Percentiles rank a stretch among this genome's conserved stretches.
Evolutionary conservation across 208 protist genomes (phyloP).

Genomic region (Trypanosoma vivax): DNA sequence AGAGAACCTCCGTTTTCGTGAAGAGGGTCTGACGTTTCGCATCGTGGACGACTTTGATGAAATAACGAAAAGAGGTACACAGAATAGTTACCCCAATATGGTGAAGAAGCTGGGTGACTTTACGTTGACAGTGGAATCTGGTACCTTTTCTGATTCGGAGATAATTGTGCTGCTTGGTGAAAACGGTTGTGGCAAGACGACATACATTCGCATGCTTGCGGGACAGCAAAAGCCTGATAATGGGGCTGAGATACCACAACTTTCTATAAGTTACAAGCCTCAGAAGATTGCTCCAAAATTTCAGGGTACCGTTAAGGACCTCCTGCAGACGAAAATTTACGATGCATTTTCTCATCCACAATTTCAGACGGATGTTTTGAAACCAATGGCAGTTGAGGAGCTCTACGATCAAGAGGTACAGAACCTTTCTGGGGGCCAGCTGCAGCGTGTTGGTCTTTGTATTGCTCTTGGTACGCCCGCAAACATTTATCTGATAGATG

Average conservation of each 20-base stretch:
- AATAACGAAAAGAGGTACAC: conserved; percentile 60
- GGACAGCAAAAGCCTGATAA: conserved; percentile 91
- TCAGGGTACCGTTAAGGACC: conserved; percentile 91
- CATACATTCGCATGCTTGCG: conserved; percentile 98
- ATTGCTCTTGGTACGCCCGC: conserved; percentile 98
- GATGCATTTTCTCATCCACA: conserved; percentile 95
- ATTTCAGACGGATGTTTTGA: conserved; percentile 98
- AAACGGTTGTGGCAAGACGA: conserved; percentile 99
- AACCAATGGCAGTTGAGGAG: conserved; percentile 97
- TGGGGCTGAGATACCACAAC: conserved; percentile 85
- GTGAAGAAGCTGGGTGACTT: conserved; percentile 94
- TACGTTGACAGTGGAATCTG: conserved; percentile 90
- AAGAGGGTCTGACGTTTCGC: conserved; percentile 96
- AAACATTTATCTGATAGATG: conserved; percentile 99
- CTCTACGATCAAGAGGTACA: conserved; percentile 97
- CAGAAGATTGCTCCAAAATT: conserved; percentile 99
- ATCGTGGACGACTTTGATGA: conserved; percentile 81
- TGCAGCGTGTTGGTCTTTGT: conserved; percentile 99
- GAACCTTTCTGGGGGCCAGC: conserved; percentile 99
- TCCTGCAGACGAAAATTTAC: conserved; percentile 97
- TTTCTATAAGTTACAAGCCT: conserved; percentile 99
- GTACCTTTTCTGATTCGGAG: conserved; percentile 97
- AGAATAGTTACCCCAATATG: conserved; percentile 96
- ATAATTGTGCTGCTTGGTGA: conserved; percentile 99
- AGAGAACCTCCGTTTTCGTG: conserved; percentile 99